A percentile compares a stretch with the other conserved stretches of the same genome.
Conservation (phyloP, 2,329 filamentous ascomycete genomes). For the Penicillium sp. region DNA sequence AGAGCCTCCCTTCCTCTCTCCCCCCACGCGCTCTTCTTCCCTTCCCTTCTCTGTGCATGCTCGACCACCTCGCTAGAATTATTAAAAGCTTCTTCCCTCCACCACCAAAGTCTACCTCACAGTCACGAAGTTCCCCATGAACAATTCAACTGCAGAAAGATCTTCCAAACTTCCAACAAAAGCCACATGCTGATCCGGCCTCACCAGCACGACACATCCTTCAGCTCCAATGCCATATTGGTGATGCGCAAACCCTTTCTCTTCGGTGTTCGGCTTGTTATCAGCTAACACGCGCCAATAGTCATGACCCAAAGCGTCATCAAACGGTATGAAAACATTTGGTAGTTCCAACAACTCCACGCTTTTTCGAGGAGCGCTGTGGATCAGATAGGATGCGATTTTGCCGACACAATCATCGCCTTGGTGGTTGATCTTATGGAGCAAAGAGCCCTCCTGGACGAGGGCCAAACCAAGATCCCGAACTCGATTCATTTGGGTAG, state of each 20-base stretch:
- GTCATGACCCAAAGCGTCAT: constrained; percentile 53
- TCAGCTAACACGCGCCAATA: constrained; percentile 61
- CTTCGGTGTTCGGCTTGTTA: constrained; percentile 56
- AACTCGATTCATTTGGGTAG: constrained; percentile 47
- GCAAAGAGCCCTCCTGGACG: neutral
- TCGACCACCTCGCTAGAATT: too few species aligned
- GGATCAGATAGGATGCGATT: neutral
- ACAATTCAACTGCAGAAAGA: too few species aligned
- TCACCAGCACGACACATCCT: constrained; percentile 61
- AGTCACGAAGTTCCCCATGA: too few species aligned
- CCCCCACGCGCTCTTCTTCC: too few species aligned
- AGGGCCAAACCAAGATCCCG: constrained; percentile 19
- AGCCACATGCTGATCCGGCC: constrained; percentile 69
- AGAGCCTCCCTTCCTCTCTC: too few species aligned
- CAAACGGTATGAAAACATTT: constrained; percentile 51
- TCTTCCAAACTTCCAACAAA: constrained; percentile 10
- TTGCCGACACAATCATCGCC: neutral
- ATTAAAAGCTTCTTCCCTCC: too few species aligned
- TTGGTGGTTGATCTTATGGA: neutral
- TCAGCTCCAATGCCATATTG: constrained; percentile 60
- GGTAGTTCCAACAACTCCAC: constrained; percentile 42
- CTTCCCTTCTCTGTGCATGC: too few species aligned
- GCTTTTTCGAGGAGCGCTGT: constrained; percentile 51
- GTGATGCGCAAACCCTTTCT: constrained; percentile 49
- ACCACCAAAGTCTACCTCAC: too few species aligned